Percentiles rank a stretch among this genome's conserved stretches.
Evolutionary conservation across 352 stramenopile species (phyloP).

Genomic region (Phytophthora sojae): DNA sequence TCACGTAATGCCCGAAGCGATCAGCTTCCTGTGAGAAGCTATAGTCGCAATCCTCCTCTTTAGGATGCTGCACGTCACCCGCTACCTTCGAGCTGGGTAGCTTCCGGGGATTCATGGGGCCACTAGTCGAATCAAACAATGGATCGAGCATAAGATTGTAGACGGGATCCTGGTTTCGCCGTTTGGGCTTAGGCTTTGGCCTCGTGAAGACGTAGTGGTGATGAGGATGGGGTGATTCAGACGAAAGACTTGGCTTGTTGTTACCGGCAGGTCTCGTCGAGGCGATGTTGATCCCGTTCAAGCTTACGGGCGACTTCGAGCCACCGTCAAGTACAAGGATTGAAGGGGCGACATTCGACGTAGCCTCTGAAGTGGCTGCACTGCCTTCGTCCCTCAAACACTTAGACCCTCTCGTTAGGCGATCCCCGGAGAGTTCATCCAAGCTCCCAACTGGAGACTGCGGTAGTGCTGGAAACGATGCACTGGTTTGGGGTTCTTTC

Average conservation of each 20-base stretch:
- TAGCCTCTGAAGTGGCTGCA: background rate
- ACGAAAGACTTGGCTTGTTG: constrained; percentile 14
- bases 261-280: constrained; percentile 43
- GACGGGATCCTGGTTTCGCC: constrained; percentile 27
- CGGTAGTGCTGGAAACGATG: constrained; percentile 30
- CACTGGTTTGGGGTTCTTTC: constrained; percentile 5
- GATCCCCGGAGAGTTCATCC: background rate
- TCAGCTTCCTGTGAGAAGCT: constrained; percentile 55
- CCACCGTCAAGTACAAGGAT: constrained; percentile 25
- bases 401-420: background rate
- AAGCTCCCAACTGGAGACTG: constrained; percentile 19
- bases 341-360: background rate
- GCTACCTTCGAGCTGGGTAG: background rate
- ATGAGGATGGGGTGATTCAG: constrained; percentile 13
- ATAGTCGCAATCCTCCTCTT: constrained; percentile 19
- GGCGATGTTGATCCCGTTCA: constrained; percentile 43
- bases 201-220: constrained; percentile 60
- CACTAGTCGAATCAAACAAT: constrained; percentile 53
- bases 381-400: background rate
- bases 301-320: constrained; percentile 26
- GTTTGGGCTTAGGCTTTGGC: constrained; percentile 43
- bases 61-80: constrained; percentile 13
- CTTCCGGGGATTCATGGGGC: constrained; percentile 14
- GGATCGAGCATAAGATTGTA: constrained; percentile 71
- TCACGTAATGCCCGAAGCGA: constrained; percentile 56